phyloP scores from a whole-genome alignment of 305 asterid genomes.

The Coffea humblotiana region DNA sequence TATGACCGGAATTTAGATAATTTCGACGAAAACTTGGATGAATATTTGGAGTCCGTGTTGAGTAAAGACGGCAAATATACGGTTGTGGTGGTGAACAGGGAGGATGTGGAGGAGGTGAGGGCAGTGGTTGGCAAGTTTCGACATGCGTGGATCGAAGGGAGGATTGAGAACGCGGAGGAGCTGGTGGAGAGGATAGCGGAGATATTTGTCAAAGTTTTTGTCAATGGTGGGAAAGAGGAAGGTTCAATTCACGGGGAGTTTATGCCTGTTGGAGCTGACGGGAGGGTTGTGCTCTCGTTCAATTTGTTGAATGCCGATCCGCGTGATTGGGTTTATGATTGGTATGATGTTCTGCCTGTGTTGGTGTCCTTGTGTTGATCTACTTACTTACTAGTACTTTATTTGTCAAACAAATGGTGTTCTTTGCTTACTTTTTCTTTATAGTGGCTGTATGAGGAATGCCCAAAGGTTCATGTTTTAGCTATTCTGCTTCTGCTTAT shows the following conservation, averaged over 20 bases:
- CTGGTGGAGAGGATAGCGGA: slow-evolving; percentile 64
- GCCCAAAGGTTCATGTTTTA: neutral
- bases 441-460: neutral
- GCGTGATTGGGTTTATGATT: slow-evolving; percentile 70
- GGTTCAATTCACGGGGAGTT: slow-evolving; percentile 76
- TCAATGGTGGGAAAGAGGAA: slow-evolving; percentile 85
- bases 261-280: slow-evolving; percentile 96
- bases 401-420: neutral
- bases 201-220: slow-evolving; percentile 67
- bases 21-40: slow-evolving; percentile 57
- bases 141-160: slow-evolving; percentile 85
- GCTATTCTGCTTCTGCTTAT: slow-evolving; percentile 3
- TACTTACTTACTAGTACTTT: neutral
- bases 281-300: slow-evolving; percentile 84
- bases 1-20: slow-evolving; percentile 28
- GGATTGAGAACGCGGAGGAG: slow-evolving; percentile 49
- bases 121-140: slow-evolving; percentile 80
- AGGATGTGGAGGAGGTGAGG: slow-evolving; percentile 44
- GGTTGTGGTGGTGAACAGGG: slow-evolving; percentile 58
- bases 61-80: slow-evolving; percentile 45
- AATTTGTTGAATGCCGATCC: slow-evolving; percentile 89
- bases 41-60: slow-evolving; percentile 48
- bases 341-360: slow-evolving; percentile 37
- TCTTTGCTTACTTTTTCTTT: neutral
- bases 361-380: neutral